Base-by-base conservation (phyloP, 768 basidiomycete species). In the Mycena crocata region DNA sequence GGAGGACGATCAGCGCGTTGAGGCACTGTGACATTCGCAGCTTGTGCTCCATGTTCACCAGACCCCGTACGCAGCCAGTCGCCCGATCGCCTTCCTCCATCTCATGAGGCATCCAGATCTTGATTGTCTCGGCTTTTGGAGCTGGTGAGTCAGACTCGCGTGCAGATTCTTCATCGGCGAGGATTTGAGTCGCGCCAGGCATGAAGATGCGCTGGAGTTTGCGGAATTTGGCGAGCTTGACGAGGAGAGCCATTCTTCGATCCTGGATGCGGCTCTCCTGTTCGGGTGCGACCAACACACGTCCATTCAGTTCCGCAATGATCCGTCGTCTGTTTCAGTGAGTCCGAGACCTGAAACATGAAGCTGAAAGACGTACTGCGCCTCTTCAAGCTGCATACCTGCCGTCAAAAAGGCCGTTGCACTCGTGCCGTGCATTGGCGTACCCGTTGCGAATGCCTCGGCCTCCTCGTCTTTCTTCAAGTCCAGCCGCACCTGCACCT, bases 381-480 rank as follows among this genome's bases (percentile, higher is more conserved):
- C 5, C 21, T 62, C 60, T 39, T 62, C 60, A 7, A 62, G 28
- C 40, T 62, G 49, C n/a, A n/a, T n/a, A n/a, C n/a, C n/a, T n/a
- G n/a, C n/a, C n/a, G n/a, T n/a, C n/a, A n/a, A n/a, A n/a, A 62
- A 62, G 4, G 49, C 24, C 5, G 49, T 52, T 6, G 49, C 49
- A 26, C 60, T 62, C 28, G 35, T 52, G 5, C 51, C 60, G 21
- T 44, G 42, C 8, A 62, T 6, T 4, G 46, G 30, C 3, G 57
- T 21, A 7, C 24, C 6, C 5, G 24, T 44, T 24, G 24, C 35
- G 17, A 6, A 13, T 3, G 13, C 31, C 30, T 59, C 48, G 5
- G 13, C 21, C 3, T 23, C n/a, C 21, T 67, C 51, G 4, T 62
- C 66, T 26, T 48, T 32, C 28, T 56, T 48, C 19, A 67, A 44